Evolutionary conservation across 352 stramenopile genomes (phyloP).

Genomic region (Phytophthora boehmeriae): DNA sequence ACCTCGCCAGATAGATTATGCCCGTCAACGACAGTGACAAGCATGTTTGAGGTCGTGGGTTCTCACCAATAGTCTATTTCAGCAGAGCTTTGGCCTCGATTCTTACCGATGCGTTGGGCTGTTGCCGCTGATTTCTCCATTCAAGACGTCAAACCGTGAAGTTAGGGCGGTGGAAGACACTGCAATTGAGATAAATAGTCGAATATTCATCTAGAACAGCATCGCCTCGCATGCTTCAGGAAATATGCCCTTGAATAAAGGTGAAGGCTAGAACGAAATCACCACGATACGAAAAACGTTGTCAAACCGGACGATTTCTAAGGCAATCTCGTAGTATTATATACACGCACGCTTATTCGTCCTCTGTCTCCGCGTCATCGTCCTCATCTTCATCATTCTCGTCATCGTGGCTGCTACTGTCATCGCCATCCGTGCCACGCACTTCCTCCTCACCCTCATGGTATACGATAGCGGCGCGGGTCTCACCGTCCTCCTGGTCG

Average conservation of each 20-base stretch:
- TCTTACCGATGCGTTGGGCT: background rate
- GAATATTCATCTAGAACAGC: no score
- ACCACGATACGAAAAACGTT: background rate
- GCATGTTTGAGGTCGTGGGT: background rate
- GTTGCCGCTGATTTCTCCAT: background rate
- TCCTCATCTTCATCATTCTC: slow-evolving; percentile 50
- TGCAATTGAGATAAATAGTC: no score
- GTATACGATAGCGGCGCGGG: slow-evolving; percentile 68
- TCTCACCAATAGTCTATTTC: background rate
- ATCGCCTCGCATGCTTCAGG: no score
- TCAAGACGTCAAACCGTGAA: background rate
- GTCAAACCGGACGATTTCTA: slow-evolving; percentile 2
- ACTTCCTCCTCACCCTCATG: slow-evolving; percentile 61
- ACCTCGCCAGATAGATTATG: slow-evolving; percentile 4
- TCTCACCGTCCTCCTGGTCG: slow-evolving; percentile 47
- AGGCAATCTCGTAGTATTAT: slow-evolving; percentile 46
- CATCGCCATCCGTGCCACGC: slow-evolving; percentile 37
- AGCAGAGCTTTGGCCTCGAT: background rate
- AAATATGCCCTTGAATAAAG: no score
- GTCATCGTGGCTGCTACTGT: slow-evolving; percentile 57
- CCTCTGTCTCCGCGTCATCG: slow-evolving; percentile 35
- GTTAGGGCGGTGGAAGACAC: no score
- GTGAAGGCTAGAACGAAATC: no score
- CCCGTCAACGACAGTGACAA: background rate
- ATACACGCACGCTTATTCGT: slow-evolving; percentile 43